Evolutionary conservation across 2,329 filamentous ascomycete species (phyloP).

Genomic region (Madurella mycetomatis): DNA sequence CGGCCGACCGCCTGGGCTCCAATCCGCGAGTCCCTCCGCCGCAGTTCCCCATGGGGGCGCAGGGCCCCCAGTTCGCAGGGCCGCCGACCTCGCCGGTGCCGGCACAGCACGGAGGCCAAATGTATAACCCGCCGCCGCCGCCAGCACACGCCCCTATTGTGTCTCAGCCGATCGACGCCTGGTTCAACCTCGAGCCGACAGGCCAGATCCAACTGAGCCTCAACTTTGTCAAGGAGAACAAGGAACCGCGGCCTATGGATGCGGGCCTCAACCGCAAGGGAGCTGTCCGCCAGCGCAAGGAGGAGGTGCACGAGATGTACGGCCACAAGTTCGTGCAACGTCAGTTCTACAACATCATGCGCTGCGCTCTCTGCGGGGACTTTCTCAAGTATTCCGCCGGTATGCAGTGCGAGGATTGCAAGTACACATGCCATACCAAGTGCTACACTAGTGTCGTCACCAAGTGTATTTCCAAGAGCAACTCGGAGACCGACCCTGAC

Average conservation of each 20-base stretch:
- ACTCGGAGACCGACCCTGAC: constrained; percentile 95
- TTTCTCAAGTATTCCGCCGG: constrained; percentile 98
- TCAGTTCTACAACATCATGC: constrained; percentile 99
- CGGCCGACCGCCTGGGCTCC: constrained; percentile 87
- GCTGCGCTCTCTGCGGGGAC: constrained; percentile 93
- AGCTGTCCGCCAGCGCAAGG: constrained; percentile 94
- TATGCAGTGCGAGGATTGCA: constrained; percentile 99
- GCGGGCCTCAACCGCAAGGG: constrained; percentile 90
- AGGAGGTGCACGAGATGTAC: constrained; percentile 97
- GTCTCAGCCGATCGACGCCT: constrained; percentile 73
- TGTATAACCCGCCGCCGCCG: constrained; percentile 25
- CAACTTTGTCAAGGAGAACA: constrained; percentile 87
- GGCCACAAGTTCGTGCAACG: constrained; percentile 98
- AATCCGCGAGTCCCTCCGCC: constrained; percentile 41
- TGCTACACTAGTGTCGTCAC: constrained; percentile 96
- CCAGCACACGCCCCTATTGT: constrained; percentile 40
- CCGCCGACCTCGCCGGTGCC: constrained; percentile 41
- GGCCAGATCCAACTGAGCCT: constrained; percentile 88
- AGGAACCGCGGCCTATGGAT: constrained; percentile 77
- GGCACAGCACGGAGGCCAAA: constrained; percentile 22
- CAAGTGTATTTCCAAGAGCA: constrained; percentile 99
- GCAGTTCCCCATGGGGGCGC: constrained; percentile 57
- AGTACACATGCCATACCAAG: constrained; percentile 98
- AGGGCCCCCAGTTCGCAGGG: constrained; percentile 41
- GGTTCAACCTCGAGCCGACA: constrained; percentile 95